Evolutionary conservation across 2,329 filamentous ascomycete species (phyloP).

Genomic region (Chaetomium sp.): DNA sequence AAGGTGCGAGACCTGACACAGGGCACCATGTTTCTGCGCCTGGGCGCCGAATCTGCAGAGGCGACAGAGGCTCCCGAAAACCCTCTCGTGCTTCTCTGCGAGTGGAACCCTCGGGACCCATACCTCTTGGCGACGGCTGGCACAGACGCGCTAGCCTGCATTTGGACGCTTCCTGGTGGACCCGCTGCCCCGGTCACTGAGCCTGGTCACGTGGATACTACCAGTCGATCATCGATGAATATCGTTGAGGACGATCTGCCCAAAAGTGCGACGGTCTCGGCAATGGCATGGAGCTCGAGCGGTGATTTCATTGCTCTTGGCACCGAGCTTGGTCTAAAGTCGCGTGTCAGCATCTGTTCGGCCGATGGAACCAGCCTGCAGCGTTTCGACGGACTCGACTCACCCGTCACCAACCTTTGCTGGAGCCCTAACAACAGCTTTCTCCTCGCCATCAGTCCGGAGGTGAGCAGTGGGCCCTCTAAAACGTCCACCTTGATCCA

Average conservation of each 20-base stretch:
- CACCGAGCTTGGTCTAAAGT: conserved; percentile 48
- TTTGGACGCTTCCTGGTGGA: conserved; percentile 58
- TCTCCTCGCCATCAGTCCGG: conserved; percentile 52
- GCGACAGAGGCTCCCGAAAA: conserved; percentile 38
- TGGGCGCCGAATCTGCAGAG: conserved; percentile 37
- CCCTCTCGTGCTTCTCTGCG: conserved; percentile 60
- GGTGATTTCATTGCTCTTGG: conserved; percentile 52
- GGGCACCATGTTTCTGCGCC: conserved; percentile 55
- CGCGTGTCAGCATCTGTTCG: conserved; percentile 50
- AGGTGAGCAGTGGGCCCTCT: conserved; percentile 37
- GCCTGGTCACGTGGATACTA: conserved; percentile 40
- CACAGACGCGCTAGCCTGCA: conserved; percentile 62
- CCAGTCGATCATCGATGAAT: conserved; percentile 37
- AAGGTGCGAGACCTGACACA: conserved; percentile 55
- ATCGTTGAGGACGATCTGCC: conserved; percentile 49
- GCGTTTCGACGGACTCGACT: conserved; percentile 50
- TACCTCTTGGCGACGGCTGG: conserved; percentile 61
- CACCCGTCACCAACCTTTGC: conserved; percentile 55
- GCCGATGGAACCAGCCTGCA: conserved; percentile 46
- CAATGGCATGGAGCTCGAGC: conserved; percentile 55
- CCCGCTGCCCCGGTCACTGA: conserved; percentile 41
- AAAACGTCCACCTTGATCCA: conserved; percentile 42
- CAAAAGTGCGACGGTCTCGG: conserved; percentile 48
- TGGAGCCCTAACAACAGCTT: conserved; percentile 53
- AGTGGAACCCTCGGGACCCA: conserved; percentile 61